These are phyloP conservation scores for Aspergillus affinis DNA, from an alignment of 495 filamentous ascomycete species.

Conservation along the genomic window DNA sequence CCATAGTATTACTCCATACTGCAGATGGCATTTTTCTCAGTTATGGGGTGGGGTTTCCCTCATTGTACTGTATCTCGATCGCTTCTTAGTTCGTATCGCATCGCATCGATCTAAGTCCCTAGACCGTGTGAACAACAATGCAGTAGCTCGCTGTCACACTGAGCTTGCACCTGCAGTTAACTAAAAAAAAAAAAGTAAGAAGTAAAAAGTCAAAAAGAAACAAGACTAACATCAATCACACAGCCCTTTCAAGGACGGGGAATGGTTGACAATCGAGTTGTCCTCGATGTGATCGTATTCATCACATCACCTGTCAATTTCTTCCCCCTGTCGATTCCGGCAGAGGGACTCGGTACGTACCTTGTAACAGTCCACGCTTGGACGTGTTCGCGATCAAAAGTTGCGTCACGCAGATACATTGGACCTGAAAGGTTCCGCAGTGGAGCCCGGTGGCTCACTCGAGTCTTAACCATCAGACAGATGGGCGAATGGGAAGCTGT, in stretches of 20 bases:
- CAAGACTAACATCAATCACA: neutral
- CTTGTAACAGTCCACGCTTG: neutral
- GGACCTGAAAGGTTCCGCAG: slow-evolving; percentile 9
- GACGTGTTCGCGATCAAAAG: slow-evolving; percentile 9
- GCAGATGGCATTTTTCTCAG: neutral
- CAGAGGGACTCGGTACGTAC: neutral
- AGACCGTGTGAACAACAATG: neutral
- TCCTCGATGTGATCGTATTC: neutral
- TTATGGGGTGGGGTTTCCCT: neutral
- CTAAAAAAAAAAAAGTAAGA: no score
- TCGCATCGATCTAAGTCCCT: neutral
- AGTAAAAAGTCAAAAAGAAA: neutral
- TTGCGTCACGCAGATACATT: neutral
- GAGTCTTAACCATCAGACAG: neutral
- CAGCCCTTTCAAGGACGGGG: no score
- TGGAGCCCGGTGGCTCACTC: slow-evolving; percentile 2
- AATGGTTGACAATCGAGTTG: neutral
- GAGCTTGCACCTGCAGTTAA: slow-evolving; percentile 7
- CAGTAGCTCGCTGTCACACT: slow-evolving; percentile 8
- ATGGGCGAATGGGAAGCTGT: slow-evolving; percentile 16
- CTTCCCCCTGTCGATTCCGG: neutral
- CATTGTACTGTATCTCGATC: neutral
- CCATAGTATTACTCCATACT: neutral
- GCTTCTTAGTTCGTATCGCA: neutral
- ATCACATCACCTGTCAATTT: neutral